Percentiles rank a stretch among this genome's conserved stretches.
Evolutionary conservation across 371 early-diverging fungal genomes (phyloP).

Genomic region (Mucor sp.): DNA sequence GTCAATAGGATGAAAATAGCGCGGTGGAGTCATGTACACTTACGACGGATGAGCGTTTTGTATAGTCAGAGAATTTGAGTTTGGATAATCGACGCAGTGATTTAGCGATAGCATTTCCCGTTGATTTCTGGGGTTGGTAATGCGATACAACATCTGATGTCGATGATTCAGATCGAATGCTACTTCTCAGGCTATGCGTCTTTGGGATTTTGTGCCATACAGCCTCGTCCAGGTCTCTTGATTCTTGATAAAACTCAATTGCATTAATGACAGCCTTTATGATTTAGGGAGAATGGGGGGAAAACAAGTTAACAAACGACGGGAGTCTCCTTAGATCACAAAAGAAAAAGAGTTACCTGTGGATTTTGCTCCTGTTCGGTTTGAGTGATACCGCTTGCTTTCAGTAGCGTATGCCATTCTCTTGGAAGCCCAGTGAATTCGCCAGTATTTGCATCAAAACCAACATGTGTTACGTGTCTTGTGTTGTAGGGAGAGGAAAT

Average conservation of each 20-base stretch:
- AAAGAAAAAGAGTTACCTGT: conserved; percentile 16
- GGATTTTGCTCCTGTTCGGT: conserved; percentile 31
- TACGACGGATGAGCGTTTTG: conserved; percentile 18
- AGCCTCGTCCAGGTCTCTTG: conserved; percentile 23
- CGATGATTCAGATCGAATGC: not conserved
- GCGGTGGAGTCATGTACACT: not conserved
- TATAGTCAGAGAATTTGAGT: conserved; percentile 18
- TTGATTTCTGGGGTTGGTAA: conserved; percentile 2
- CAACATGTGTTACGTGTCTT: conserved; percentile 32
- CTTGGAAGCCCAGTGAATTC: conserved; percentile 33
- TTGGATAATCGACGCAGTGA: conserved; percentile 22
- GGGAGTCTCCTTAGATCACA: not conserved
- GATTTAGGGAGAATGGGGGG: conserved; percentile 1
- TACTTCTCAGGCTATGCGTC: not conserved
- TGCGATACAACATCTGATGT: not conserved
- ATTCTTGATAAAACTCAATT: conserved; percentile 31
- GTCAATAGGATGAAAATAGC: not conserved
- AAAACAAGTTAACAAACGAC: not conserved
- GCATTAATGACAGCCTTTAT: conserved; percentile 33
- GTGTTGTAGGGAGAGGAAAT: conserved; percentile 34
- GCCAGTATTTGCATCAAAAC: conserved; percentile 31
- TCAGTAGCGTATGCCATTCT: conserved; percentile 32
- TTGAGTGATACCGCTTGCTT: conserved; percentile 30
- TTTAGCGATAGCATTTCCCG: conserved; percentile 20
- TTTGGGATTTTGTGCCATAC: conserved; percentile 37